Evolutionary conservation across 768 basidiomycete species (phyloP), one percentile per base, ranked within the genome.

Genomic region (Lentinula boryana): DNA sequence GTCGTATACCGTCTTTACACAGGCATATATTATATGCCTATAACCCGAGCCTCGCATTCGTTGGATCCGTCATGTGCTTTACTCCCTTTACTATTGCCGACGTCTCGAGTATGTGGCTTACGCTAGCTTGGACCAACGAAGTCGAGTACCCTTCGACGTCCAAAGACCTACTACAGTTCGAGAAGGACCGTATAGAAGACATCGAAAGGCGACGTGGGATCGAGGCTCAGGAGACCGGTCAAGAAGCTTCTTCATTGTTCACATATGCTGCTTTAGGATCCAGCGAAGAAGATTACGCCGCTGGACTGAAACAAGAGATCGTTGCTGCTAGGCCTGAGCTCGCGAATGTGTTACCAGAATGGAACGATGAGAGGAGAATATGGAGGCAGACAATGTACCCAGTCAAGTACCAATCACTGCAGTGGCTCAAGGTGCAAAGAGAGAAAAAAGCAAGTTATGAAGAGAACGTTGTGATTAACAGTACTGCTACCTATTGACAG

Each of bases 21-120:
- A 70, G 75, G 15, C 74, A 80, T 54, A 74, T 78, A 16, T 60
- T 83, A 9, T 81, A 84, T 60, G 78, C 80, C 1, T 66, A 69
- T 56, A 82, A 79, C 58, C 74, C 81, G 0, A 69, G 76, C 0
- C 69, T 84, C 3, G 80, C 78, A 8, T 82, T 83, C 68, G 70
- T 78, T 38, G 79, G 78, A 41, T 53, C 57, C 8, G 70, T 75
- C 9, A 68, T 79, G 56, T 73, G 75, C 15, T 78, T 75, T 63
- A 81, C 76, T 8, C 82, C 82, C 2, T 83, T 83, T 65, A 72
- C 72, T 4, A 70, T 82, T 62, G 76, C 78, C 1, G 81, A 83
- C 60, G 69, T 84, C 50, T 71, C 71, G n/a, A 80, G 78, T 67
- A 79, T 77, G 3, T 82, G 78, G 78, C 72, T 84, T 43, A 66